These are phyloP conservation scores for Epichloe sp. DNA, from an alignment of 2,329 filamentous ascomycete genomes.

Conservation along the genomic window DNA sequence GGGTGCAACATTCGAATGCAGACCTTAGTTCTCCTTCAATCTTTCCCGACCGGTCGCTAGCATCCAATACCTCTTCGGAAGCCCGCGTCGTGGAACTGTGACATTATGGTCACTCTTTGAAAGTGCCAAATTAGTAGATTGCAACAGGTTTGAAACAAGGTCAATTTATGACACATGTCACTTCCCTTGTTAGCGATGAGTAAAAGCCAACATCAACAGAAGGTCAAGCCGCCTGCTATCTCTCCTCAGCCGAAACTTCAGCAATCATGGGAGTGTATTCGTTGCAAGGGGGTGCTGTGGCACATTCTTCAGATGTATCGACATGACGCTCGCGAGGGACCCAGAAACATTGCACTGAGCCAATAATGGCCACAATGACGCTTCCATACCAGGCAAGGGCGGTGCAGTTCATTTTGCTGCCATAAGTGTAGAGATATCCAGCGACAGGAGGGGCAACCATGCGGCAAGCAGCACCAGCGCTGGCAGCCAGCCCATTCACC, in stretches of 20 bases:
- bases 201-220: not conserved
- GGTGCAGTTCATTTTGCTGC: constrained; percentile 44
- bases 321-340: constrained; percentile 24
- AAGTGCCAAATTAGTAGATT: constrained; percentile 7
- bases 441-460: constrained; percentile 54
- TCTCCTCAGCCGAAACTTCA: constrained; percentile 19
- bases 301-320: constrained; percentile 18
- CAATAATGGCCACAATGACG: constrained; percentile 40
- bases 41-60: constrained; percentile 2
- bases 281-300: constrained; percentile 7
- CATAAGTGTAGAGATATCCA: constrained; percentile 49
- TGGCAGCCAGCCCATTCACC: constrained; percentile 54
- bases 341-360: constrained; percentile 47
- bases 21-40: not conserved
- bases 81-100: constrained; percentile 8
- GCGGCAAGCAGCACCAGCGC: constrained; percentile 51
- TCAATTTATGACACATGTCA: not conserved
- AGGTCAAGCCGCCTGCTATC: constrained; percentile 3
- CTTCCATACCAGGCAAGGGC: constrained; percentile 53
- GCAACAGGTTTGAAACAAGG: not conserved
- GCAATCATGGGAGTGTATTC: constrained; percentile 11
- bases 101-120: constrained; percentile 7
- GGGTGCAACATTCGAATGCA: not conserved
- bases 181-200: not conserved
- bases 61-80: constrained; percentile 1